Base-by-base conservation (phyloP, 345 rosid species). In the Camelina hispida region DNA sequence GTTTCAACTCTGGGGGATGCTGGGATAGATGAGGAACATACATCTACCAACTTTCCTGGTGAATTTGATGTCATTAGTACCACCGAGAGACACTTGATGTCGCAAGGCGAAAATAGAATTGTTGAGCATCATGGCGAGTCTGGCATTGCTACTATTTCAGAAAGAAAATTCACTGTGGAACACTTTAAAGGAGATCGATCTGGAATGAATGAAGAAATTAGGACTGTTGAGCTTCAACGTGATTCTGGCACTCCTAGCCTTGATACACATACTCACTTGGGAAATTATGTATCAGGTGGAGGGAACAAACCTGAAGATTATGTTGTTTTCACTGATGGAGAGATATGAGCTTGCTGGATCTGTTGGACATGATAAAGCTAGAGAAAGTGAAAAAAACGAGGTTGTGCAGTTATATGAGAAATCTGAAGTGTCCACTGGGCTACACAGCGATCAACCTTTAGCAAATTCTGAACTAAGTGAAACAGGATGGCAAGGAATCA, bases 161-260 rank as follows among this genome's bases (percentile, higher is more conserved):
- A n/a, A 25, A 38, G 20, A n/a, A 17, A 62, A 11, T 51, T 47
- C 14, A 17, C 62, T 28, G 12, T n/a, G 20, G 43, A 15, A 71
- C 14, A 60, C 28, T 23, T 32, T 12, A 38, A 60, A 37, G 59
- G 48, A 71, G 42, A 37, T 6, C 35, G 16, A 12, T 38, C 0
- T 28, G 53, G n/a, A 38, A 15, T 10, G 52, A 62, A 40, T 17
- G 76, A 72, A 43, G 78, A 73, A 20, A 28, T 44, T 10, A 15
- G 10, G 50, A 46, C 17, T 20, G 9, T 55, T 43, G 71, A 54
- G 37, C 46, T 73, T 56, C 70, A 63, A 17, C 20, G n/a, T 66
- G 70, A 66, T n/a, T 17, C 18, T 48, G 46, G 46, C 7, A 38
- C 53, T 40, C 16, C 34, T 51, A 52, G 68, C 47, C 67, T 2